Conservation (phyloP, 768 basidiomycete species). For the Fomitopsis pulvina region DNA sequence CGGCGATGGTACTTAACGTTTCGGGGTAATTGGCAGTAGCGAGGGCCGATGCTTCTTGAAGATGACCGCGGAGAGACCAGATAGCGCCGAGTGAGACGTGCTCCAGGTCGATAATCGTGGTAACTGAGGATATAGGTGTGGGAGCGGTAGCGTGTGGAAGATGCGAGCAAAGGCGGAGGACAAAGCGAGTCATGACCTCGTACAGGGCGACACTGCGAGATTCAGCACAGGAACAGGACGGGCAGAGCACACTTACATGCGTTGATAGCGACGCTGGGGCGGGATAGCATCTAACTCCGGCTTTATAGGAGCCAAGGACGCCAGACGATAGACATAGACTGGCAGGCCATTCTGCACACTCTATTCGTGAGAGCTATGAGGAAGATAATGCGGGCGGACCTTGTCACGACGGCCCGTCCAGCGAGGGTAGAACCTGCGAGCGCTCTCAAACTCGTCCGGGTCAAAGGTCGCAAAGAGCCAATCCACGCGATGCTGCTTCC, state of each 20-base stretch:
- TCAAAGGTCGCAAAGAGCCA: constrained; percentile 57
- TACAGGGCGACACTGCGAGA: constrained; percentile 51
- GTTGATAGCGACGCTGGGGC: constrained; percentile 50
- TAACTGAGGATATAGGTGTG: constrained; percentile 54
- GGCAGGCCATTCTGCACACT: constrained; percentile 55
- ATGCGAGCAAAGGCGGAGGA: constrained; percentile 54
- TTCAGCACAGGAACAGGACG: not conserved
- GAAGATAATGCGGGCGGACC: constrained; percentile 28
- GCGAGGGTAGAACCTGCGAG: constrained; percentile 65
- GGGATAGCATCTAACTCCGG: constrained; percentile 54
- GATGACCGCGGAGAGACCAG: constrained; percentile 65
- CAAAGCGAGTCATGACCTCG: constrained; percentile 62
- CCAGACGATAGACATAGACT: constrained; percentile 69
- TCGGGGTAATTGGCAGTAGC: constrained; percentile 82
- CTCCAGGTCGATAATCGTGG: constrained; percentile 69
- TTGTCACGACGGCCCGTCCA: constrained; percentile 80
- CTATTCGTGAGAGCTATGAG: not conserved
- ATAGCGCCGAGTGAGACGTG: constrained; percentile 53
- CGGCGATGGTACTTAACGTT: constrained; percentile 55
- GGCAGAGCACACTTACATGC: constrained; percentile 50
- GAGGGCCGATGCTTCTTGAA: constrained; percentile 68
- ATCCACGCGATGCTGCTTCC: constrained; percentile 52
- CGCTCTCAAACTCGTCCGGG: constrained; percentile 48
- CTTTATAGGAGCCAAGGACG: constrained; percentile 48
- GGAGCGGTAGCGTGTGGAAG: constrained; percentile 46